Evolutionary conservation across 2,329 filamentous ascomycete genomes (phyloP).

Genomic region (Hypoxylon sp.): DNA sequence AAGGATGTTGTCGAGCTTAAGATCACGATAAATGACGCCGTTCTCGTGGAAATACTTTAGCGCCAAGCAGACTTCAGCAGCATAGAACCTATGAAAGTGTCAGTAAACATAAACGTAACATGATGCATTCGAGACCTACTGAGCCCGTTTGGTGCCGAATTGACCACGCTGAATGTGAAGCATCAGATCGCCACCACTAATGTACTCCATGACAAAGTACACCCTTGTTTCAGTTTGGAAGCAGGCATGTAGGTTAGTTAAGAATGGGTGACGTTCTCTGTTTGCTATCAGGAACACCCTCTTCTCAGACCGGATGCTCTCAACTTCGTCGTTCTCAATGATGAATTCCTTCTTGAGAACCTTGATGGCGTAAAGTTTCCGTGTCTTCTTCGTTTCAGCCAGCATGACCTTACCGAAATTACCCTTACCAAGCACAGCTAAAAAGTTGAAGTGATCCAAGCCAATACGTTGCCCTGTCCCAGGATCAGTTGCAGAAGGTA

Average conservation of each 20-base stretch:
- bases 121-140: constrained; percentile 72
- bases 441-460: constrained; percentile 98
- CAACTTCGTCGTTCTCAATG: constrained; percentile 99
- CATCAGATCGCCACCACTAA: constrained; percentile 98
- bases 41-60: constrained; percentile 99
- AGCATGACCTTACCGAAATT: constrained; percentile 99
- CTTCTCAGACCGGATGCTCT: constrained; percentile 98
- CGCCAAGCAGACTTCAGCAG: constrained; percentile 95
- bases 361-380: constrained; percentile 97
- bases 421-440: constrained; percentile 97
- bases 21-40: constrained; percentile 97
- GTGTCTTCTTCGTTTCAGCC: constrained; percentile 93
- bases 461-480: constrained; percentile 90
- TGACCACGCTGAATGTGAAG: constrained; percentile 97
- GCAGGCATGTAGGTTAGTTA: constrained; percentile 95
- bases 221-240: constrained; percentile 99
- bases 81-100: constrained; percentile 80
- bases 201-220: constrained; percentile 99
- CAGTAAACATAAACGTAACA: constrained; percentile 18
- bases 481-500: constrained; percentile 78
- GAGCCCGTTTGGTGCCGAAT: constrained; percentile 94
- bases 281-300: constrained; percentile 97
- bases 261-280: constrained; percentile 95
- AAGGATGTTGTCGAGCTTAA: constrained; percentile 94
- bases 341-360: constrained; percentile 99